Base-by-base conservation (phyloP, 2,329 filamentous ascomycete species). In the Fusarium chuoi region DNA sequence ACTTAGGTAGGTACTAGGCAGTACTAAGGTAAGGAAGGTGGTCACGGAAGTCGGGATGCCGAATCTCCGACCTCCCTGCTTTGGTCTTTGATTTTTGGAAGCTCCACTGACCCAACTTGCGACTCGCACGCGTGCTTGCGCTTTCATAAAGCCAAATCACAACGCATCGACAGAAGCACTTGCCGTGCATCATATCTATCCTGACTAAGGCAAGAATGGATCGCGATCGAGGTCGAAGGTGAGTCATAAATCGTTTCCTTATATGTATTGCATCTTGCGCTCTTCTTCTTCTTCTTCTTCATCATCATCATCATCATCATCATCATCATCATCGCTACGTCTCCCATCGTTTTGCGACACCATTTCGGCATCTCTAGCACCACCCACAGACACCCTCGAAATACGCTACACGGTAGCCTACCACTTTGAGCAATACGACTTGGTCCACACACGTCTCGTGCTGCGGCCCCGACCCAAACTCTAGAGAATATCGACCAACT, bases 141-240 rank as follows among this genome's bases (percentile, higher is more conserved):
- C 52, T 70, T 66, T 62, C 57, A 52, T 64, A 18, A 68, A 71
- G 45, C 63, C 49, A 70, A 54, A 41, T 44, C 59, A 62, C 55
- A 60, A 59, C 44, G 48, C n/a, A 62, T 54, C 54, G 33, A 46
- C 14, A 30, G 45, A 61, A 62, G 65, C 63, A 63, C 64, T 35
- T 76, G 54, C 68, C 62, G 45, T 63, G 28, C 49, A 42, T 28
- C 20, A 20, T 15, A 62, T 62, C 60, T n/a, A 45, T 52, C 45
- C 20, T 30, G 58, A 24, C 39, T 24, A 62, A 62, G 57, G 56
- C 36, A 63, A 73, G 41, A 17, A 83, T 83, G 81, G 81, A 83
- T 67, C 81, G 82, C 58, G 82, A 84, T 68, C 80, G 82, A 63
- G 81, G 82, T 68, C 75, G 82, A 56, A 82, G 82, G 83, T 84